Percentiles rank a stretch among this genome's conserved stretches.
These are phyloP conservation scores for Proliferodiscus dingleyae DNA, from an alignment of 2,329 filamentous ascomycete species.

Conservation along the genomic window DNA sequence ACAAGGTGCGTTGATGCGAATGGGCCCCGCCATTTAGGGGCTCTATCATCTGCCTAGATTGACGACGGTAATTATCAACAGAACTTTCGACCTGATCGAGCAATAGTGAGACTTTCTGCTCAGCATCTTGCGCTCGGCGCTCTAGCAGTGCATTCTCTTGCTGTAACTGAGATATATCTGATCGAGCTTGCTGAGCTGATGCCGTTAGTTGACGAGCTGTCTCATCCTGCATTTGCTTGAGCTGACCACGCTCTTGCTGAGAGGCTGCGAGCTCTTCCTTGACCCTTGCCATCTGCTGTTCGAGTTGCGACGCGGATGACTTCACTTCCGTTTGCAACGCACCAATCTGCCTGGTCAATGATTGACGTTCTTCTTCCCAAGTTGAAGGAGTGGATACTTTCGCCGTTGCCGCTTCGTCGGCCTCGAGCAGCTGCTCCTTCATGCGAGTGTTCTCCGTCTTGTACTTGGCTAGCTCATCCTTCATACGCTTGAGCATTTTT, in stretches of 20 bases:
- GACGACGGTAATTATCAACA: constrained; percentile 90
- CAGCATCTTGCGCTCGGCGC: constrained; percentile 79
- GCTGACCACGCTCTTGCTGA: constrained; percentile 63
- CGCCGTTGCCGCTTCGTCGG: constrained; percentile 49
- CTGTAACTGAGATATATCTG: constrained; percentile 75
- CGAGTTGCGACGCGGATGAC: constrained; percentile 60
- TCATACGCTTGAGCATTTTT: constrained; percentile 98
- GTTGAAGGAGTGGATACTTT: constrained; percentile 46
- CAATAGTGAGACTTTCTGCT: constrained; percentile 86
- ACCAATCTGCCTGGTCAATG: constrained; percentile 64
- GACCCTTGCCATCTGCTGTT: constrained; percentile 64
- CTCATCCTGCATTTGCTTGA: constrained; percentile 51
- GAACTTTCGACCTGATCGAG: constrained; percentile 92
- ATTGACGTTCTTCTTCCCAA: constrained; percentile 71
- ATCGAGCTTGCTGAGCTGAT: constrained; percentile 49
- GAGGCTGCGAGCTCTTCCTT: constrained; percentile 63
- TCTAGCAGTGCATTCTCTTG: constrained; percentile 79
- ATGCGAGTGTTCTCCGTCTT: constrained; percentile 81
- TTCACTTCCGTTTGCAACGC: constrained; percentile 65
- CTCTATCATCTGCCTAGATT: constrained; percentile 55
- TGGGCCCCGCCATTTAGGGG: constrained; percentile 40
- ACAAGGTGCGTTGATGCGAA: constrained; percentile 34
- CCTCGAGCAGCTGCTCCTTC: constrained; percentile 71
- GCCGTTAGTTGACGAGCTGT: constrained; percentile 52
- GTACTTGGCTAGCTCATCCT: constrained; percentile 90